Percentiles rank a stretch among this genome's conserved stretches.
phyloP scores from a whole-genome alignment of 2,329 filamentous ascomycete species.

The Orbilia brochopaga region DNA sequence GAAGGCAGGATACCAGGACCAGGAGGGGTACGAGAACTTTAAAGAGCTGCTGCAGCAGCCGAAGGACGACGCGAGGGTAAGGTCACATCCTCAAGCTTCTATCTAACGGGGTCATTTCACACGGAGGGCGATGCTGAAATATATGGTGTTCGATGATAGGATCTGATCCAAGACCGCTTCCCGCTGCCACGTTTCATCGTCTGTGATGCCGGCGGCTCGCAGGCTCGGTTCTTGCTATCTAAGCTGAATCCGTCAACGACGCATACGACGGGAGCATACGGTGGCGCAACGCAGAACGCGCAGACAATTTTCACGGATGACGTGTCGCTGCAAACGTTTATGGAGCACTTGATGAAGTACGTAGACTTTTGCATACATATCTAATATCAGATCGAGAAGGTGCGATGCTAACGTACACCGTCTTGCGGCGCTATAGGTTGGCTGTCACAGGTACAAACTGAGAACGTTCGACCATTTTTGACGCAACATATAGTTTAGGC shows the following conservation, averaged over 20 bases:
- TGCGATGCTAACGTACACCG: neutral
- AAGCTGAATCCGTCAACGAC: slow-evolving; percentile 98
- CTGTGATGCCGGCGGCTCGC: slow-evolving; percentile 96
- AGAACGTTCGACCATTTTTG: slow-evolving; percentile 55
- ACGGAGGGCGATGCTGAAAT: slow-evolving; percentile 16
- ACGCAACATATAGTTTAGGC: slow-evolving; percentile 28
- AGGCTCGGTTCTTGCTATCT: slow-evolving; percentile 93
- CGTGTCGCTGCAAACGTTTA: slow-evolving; percentile 96
- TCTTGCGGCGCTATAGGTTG: slow-evolving; percentile 16
- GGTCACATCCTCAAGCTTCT: slow-evolving; percentile 56
- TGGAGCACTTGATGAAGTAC: slow-evolving; percentile 99
- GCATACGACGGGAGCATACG: slow-evolving; percentile 90
- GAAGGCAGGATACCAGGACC: slow-evolving; percentile 96
- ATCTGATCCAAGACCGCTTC: slow-evolving; percentile 95
- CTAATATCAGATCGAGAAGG: neutral
- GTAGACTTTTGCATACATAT: slow-evolving; percentile 56
- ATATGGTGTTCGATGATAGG: slow-evolving; percentile 62
- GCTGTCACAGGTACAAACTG: slow-evolving; percentile 51
- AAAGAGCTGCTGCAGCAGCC: slow-evolving; percentile 83
- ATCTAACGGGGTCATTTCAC: slow-evolving; percentile 9
- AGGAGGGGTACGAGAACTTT: slow-evolving; percentile 98
- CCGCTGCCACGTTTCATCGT: slow-evolving; percentile 98
- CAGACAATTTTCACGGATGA: slow-evolving; percentile 99
- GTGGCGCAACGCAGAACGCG: slow-evolving; percentile 83
- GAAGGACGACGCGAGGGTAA: slow-evolving; percentile 92